Percentiles rank a stretch among this genome's conserved stretches.
These are phyloP conservation scores for Herpetomonas tarakana DNA, from an alignment of 208 protist genomes.

Conservation along the genomic window DNA sequence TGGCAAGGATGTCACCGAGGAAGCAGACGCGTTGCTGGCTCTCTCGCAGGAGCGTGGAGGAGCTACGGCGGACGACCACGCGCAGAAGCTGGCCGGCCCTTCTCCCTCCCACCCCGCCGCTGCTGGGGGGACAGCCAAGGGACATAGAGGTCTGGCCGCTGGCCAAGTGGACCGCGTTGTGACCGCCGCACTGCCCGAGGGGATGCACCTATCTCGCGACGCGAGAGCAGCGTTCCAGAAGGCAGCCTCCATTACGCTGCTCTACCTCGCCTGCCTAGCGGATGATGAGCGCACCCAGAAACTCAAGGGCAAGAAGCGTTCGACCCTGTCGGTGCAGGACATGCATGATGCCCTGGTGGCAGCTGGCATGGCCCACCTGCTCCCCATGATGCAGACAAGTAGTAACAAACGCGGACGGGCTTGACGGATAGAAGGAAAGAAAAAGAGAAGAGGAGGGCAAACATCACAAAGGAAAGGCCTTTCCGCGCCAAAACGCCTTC, in stretches of 20 bases:
- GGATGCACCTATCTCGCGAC: conserved; percentile 61
- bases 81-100: too few relatives aligned
- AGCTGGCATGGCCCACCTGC: conserved; percentile 66
- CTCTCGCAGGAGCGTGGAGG: too few relatives aligned
- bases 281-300: conserved; percentile 50
- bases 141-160: conserved; percentile 47
- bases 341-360: conserved; percentile 57
- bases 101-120: too few relatives aligned
- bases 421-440: conserved; percentile 7
- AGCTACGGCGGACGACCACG: too few relatives aligned
- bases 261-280: conserved; percentile 73
- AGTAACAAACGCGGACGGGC: conserved; percentile 43
- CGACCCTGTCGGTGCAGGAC: conserved; percentile 64
- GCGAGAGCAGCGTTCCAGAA: conserved; percentile 79
- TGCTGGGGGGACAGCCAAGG: too few relatives aligned
- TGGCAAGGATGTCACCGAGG: too few relatives aligned
- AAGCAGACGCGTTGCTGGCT: too few relatives aligned
- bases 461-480: background rate
- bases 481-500: too few relatives aligned
- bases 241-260: conserved; percentile 54
- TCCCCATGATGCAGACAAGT: conserved; percentile 42
- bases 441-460: background rate
- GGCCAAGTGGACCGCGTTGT: conserved; percentile 72
- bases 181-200: conserved; percentile 43
- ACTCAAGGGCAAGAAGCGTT: conserved; percentile 28